Base-by-base conservation (phyloP, 1,284 basidiomycete genomes). In the Pseudozyma tsukubaensis region DNA sequence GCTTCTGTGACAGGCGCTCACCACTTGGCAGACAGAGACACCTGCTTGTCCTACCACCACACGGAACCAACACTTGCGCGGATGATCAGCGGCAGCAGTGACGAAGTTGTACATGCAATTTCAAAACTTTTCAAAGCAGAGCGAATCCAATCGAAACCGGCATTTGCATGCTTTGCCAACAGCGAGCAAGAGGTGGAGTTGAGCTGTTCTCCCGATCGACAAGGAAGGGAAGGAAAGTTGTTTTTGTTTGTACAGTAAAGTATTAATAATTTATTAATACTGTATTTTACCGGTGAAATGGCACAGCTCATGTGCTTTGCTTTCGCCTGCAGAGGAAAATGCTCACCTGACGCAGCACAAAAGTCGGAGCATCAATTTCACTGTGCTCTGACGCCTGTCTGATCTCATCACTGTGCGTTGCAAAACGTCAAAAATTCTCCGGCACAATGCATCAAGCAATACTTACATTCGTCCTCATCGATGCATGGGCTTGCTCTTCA, bases 371-470 rank as follows among this genome's bases (percentile, higher is more conserved):
- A 37, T 50, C 34, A 29, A 29, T 13, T 42, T 21, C 9, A 21
- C 34, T 32, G 43, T 19, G 43, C 35, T 35, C 21, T n/a, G n/a
- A 11, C 4, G 40, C 37, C 49, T 59, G 57, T 18, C 39, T 16
- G 29, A 54, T 50, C 39, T 34, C 47, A 50, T 61, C 59, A 61
- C 51, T 43, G 45, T 32, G 45, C 51, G 40, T 45, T 35, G 34
- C 35, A 29, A 1, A 37, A 9, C 24, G 50, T 21, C 50, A 18
- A 51, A 45, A 55, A 37, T 55, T 45, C 32, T 35, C 34, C 52
- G 29, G 6, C 24, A 24, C 42, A 36, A 32, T 35, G 18, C 37
- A 7, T 34, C 40, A 29, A 42, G 3, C 18, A 13, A 21, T 18
- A 7, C 14, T 6, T 24, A 40, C 37, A 42, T 40, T 42, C 18